Base-by-base conservation (phyloP, 441 rosid genomes). In the Codiaeum variegatum region DNA sequence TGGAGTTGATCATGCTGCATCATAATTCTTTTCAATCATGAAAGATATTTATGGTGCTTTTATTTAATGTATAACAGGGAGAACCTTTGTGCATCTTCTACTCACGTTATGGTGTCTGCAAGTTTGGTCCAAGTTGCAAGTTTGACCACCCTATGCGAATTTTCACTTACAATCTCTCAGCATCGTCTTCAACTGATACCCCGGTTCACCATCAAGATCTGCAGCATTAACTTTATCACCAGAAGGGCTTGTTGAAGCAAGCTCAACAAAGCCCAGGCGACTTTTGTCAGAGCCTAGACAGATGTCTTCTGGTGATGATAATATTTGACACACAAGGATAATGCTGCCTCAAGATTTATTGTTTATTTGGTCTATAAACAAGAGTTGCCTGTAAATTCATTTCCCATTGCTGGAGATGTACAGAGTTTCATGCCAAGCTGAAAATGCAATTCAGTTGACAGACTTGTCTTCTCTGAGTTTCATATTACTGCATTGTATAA, bases 81-180 rank as follows among this genome's bases (percentile, higher is more conserved):
- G 98, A 93, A 73, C 94, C 97, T 12, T 44, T 90, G 75, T 96
- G 99, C 85, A 90, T 86, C 81, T 96, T 96, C 83, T 96, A 93
- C 78, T 88, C 91, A 61, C 97, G 97, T 42, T 91, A 96, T 73
- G 98, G 99, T 62, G 92, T 91, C 70, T 96, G 99, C 96, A 96
- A 96, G 82, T 96, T 96, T 85, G 99, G 98, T 72, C 97, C 98
- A 65, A 96, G 98, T 81, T 96, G 99, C 91, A 96, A 93, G 87
- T 96, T 93, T 80, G 88, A 96, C 83, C 99, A 96, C 71, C 99
- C 99, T 60, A 93, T 96, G 97, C 87, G 88, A 77, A 80, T 88
- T 75, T 91, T 90, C 74, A 67, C 94, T 44, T 90, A 88, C 83
- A 89, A 84, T 69, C 80, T 87, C 69, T 75, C 94, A 12, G 75